Evolutionary conservation across 2,329 filamentous ascomycete species (phyloP).

Genomic region (Cladophialophora psammophila): DNA sequence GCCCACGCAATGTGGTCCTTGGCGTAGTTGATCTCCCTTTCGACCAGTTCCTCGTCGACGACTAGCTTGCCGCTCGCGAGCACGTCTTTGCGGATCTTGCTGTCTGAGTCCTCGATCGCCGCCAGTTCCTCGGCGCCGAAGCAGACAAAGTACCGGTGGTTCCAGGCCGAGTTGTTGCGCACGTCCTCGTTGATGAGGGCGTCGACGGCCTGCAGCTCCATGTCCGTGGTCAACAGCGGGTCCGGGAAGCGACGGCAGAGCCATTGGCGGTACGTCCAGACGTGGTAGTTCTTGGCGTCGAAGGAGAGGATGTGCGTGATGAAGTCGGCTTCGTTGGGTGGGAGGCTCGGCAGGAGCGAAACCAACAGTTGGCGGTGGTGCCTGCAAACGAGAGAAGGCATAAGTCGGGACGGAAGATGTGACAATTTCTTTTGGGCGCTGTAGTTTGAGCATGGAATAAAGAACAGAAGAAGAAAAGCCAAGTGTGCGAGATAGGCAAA

Average conservation of each 20-base stretch:
- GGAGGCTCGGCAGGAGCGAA: conserved; percentile 65
- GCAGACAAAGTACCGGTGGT: conserved; percentile 92
- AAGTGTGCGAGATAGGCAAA: not conserved
- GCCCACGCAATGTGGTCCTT: conserved; percentile 76
- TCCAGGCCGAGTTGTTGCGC: conserved; percentile 97
- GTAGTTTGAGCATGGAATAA: conserved; percentile 62
- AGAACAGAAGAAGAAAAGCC: conserved; percentile 57
- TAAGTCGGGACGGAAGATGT: conserved; percentile 42
- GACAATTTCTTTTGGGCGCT: conserved; percentile 52
- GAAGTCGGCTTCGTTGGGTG: conserved; percentile 74
- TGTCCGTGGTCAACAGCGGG: conserved; percentile 47
- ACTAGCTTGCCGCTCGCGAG: conserved; percentile 40
- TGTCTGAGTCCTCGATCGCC: conserved; percentile 49
- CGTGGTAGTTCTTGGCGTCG: conserved; percentile 97
- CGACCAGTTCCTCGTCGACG: conserved; percentile 69
- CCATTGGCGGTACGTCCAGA: conserved; percentile 93
- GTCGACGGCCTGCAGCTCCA: conserved; percentile 75
- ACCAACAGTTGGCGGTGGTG: conserved; percentile 66
- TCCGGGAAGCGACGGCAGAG: conserved; percentile 67
- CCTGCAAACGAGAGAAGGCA: conserved; percentile 46
- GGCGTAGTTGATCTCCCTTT: conserved; percentile 78
- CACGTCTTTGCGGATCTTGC: conserved; percentile 32
- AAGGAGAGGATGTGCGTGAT: conserved; percentile 79
- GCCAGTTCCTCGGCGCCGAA: conserved; percentile 65
- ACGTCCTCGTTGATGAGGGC: conserved; percentile 78